Conservation (phyloP, 371 early-diverging fungal species). For the Rhizopus sp. region DNA sequence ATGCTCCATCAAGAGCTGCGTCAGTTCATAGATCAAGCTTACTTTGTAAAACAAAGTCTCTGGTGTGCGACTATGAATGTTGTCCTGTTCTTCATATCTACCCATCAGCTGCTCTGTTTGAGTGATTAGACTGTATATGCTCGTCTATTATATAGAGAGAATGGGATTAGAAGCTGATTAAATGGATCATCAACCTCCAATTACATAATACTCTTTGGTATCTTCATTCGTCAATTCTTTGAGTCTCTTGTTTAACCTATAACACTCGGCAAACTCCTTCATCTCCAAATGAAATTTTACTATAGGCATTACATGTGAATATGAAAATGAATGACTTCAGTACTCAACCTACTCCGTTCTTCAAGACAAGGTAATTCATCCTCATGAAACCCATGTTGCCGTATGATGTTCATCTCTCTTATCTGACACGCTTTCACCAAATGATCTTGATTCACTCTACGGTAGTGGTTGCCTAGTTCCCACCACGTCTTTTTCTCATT, state of each 20-base stretch:
- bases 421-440: conserved; percentile 27
- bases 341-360: conserved; percentile 27
- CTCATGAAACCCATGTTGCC: conserved; percentile 16
- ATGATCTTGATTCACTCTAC: conserved; percentile 11
- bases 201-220: conserved; percentile 3
- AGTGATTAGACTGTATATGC: background rate
- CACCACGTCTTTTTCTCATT: conserved; percentile 33
- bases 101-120: background rate
- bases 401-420: conserved; percentile 26
- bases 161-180: background rate
- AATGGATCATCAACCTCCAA: background rate
- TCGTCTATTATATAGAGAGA: background rate
- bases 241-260: background rate
- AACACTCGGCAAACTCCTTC: conserved; percentile 17
- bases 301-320: background rate
- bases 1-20: background rate
- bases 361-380: conserved; percentile 29
- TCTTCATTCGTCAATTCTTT: background rate
- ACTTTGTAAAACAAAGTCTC: background rate
- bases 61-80: background rate
- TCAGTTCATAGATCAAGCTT: background rate
- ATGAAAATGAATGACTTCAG: background rate
- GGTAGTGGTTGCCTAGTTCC: conserved; percentile 40
- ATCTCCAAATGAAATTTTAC: conserved; percentile 22
- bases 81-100: background rate